These are phyloP conservation scores for Candida ascalaphidarum DNA, from an alignment of 805 yeast species.

Conservation along the genomic window DNA sequence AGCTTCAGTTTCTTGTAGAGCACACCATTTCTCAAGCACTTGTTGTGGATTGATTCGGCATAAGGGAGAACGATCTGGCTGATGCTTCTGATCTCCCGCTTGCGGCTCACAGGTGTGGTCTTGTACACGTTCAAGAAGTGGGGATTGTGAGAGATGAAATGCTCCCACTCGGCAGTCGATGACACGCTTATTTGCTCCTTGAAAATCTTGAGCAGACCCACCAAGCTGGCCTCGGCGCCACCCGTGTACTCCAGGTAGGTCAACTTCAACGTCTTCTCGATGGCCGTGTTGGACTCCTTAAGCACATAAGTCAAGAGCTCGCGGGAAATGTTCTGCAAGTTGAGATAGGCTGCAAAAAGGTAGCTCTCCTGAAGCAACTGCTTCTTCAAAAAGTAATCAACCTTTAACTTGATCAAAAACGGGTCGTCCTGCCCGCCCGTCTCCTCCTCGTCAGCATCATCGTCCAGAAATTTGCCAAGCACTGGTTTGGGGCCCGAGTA, in stretches of 20 bases:
- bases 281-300: constrained; percentile 23
- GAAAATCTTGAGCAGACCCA: constrained; percentile 15
- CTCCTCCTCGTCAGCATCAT: constrained; percentile 17
- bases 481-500: constrained; percentile 26
- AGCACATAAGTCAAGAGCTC: constrained; percentile 28
- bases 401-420: constrained; percentile 27
- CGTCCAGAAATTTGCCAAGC: constrained; percentile 10
- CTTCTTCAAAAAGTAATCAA: constrained; percentile 32
- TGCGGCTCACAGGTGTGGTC: constrained; percentile 7
- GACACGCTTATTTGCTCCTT: constrained; percentile 16
- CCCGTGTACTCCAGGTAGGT: constrained; percentile 14
- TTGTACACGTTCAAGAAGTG: constrained; percentile 15
- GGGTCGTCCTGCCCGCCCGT: constrained; percentile 28
- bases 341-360: constrained; percentile 32
- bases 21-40: constrained; percentile 29
- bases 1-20: constrained; percentile 32
- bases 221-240: constrained; percentile 6
- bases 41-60: constrained; percentile 28
- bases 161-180: constrained; percentile 28
- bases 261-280: constrained; percentile 26
- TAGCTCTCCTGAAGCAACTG: constrained; percentile 34
- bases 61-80: constrained; percentile 23
- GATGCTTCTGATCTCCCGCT: constrained; percentile 12
- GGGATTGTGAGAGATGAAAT: constrained; percentile 24
- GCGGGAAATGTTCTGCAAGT: constrained; percentile 31